Conservation (phyloP, 371 early-diverging fungal species). For the Rhizopus microsporus region DNA sequence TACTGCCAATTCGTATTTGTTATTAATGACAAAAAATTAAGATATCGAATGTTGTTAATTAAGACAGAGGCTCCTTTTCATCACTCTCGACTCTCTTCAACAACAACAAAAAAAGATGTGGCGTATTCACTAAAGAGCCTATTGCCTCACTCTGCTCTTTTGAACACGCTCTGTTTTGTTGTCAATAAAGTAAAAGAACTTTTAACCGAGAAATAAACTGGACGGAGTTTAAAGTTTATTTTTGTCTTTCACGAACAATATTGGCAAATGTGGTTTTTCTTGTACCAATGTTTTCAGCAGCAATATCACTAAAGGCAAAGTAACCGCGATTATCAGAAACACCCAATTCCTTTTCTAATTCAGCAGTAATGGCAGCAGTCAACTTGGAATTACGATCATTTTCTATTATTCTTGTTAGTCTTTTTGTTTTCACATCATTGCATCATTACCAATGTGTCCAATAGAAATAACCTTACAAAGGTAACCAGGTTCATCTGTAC, state of each 20-base stretch:
- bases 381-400: slow-evolving; percentile 41
- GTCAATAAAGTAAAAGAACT: too few relatives aligned
- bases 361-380: slow-evolving; percentile 22
- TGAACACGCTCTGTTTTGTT: too few relatives aligned
- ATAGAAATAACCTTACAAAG: slow-evolving; percentile 46
- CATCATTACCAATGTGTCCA: slow-evolving; percentile 40
- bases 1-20: too few relatives aligned
- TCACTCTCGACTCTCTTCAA: too few relatives aligned
- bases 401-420: slow-evolving; percentile 16
- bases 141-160: too few relatives aligned
- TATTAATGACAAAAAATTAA: too few relatives aligned
- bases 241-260: not conserved
- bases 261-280: slow-evolving; percentile 40
- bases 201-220: too few relatives aligned
- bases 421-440: not conserved
- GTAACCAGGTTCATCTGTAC: slow-evolving; percentile 36
- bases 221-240: too few relatives aligned
- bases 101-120: too few relatives aligned
- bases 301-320: slow-evolving; percentile 41
- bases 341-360: slow-evolving; percentile 38
- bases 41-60: too few relatives aligned
- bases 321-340: slow-evolving; percentile 35
- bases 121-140: too few relatives aligned
- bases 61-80: too few relatives aligned
- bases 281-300: slow-evolving; percentile 36